These are phyloP conservation scores for Carex parvula DNA, from an alignment of 176 grass and related monocot species.

Conservation along the genomic window DNA sequence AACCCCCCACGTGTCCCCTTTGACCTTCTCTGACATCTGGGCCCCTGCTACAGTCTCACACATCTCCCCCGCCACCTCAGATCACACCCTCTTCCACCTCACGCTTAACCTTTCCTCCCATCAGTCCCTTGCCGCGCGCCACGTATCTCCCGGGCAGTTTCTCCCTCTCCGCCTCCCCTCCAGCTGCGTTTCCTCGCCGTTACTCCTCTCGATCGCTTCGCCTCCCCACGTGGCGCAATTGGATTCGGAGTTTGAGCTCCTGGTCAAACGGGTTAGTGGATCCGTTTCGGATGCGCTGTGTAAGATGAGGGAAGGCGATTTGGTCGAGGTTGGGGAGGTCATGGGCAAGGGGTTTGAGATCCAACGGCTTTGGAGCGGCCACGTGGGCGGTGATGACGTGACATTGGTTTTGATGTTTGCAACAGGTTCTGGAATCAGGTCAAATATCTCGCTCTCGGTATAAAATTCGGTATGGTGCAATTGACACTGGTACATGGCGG, in stretches of 20 bases:
- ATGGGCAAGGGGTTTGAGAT: constrained; percentile 77
- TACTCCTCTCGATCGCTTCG: constrained; percentile 72
- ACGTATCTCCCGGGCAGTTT: constrained; percentile 57
- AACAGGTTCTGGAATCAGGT: constrained; percentile 88
- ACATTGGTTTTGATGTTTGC: constrained; percentile 67
- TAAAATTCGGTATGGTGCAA: neutral
- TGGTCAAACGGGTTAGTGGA: constrained; percentile 65
- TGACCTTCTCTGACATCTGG: constrained; percentile 37
- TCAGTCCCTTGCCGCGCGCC: constrained; percentile 30
- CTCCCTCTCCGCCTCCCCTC: constrained; percentile 62
- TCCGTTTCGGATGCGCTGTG: constrained; percentile 60
- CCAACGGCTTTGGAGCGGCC: constrained; percentile 38
- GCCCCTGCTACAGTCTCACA: constrained; percentile 43
- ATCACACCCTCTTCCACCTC: constrained; percentile 55
- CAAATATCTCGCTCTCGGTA: neutral
- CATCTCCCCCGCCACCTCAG: constrained; percentile 43
- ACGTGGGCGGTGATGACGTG: constrained; percentile 37
- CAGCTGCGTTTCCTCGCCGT: constrained; percentile 35
- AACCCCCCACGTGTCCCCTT: constrained; percentile 26
- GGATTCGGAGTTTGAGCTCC: constrained; percentile 43
- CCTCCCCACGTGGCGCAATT: constrained; percentile 25
- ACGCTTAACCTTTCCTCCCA: constrained; percentile 61
- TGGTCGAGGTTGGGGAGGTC: constrained; percentile 69
- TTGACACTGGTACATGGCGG: neutral
- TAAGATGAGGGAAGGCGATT: constrained; percentile 46